phyloP scores from a whole-genome alignment of 1,139 yeast genomes.

The Scheffersomyces lignicola region DNA sequence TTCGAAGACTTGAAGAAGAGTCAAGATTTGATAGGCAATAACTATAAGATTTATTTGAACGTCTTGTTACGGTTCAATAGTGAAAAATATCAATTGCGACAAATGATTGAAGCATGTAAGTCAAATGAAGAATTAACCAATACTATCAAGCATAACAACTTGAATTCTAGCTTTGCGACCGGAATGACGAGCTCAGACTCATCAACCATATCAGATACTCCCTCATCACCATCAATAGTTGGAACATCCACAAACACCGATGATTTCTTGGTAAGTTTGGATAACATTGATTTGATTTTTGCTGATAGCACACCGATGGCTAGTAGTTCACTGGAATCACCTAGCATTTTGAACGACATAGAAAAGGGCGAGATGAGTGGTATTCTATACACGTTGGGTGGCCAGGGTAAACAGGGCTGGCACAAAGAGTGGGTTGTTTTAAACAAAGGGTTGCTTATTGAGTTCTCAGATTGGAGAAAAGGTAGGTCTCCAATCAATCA shows the following conservation, averaged over 20 bases:
- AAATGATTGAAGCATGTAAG: constrained; percentile 43
- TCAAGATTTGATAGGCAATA: constrained; percentile 24
- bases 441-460: constrained; percentile 64
- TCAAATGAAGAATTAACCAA: constrained; percentile 43
- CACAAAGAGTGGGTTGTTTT: constrained; percentile 88
- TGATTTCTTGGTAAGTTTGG: constrained; percentile 22
- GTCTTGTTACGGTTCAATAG: constrained; percentile 41
- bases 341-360: constrained; percentile 15
- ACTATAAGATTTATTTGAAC: constrained; percentile 34
- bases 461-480: constrained; percentile 81
- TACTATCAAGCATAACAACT: constrained; percentile 29
- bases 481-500: constrained; percentile 63
- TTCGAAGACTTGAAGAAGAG: constrained; percentile 23
- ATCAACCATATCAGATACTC: constrained; percentile 5
- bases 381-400: constrained; percentile 65
- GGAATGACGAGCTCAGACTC: constrained; percentile 6
- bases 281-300: constrained; percentile 36
- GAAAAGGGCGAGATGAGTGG: constrained; percentile 45
- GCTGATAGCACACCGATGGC: constrained; percentile 5
- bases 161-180: constrained; percentile 17
- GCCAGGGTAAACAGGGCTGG: constrained; percentile 80
- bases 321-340: constrained; percentile 5
- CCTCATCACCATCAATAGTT: constrained; percentile 8
- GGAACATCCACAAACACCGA: constrained; percentile 15
- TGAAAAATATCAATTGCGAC: constrained; percentile 44